These are phyloP conservation scores for Paspalum vaginatum DNA, from an alignment of 176 grass and related monocot species.

Conservation along the genomic window DNA sequence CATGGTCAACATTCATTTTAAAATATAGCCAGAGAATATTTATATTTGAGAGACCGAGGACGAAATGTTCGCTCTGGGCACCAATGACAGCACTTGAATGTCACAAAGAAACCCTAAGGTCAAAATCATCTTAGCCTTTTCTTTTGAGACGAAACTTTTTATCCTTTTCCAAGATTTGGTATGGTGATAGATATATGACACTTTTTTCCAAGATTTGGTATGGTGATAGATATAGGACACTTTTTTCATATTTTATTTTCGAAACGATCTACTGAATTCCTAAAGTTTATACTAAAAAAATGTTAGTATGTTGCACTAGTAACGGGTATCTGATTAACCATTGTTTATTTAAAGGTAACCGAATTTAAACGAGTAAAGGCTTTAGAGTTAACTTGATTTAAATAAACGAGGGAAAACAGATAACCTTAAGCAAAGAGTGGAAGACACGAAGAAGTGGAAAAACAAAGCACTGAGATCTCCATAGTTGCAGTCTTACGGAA, in stretches of 20 bases:
- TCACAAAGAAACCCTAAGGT: not conserved
- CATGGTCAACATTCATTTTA: not conserved
- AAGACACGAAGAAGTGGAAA: not conserved
- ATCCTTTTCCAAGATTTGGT: not conserved
- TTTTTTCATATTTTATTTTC: not conserved
- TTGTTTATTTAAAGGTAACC: not conserved
- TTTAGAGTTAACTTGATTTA: not conserved
- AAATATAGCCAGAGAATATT: not conserved
- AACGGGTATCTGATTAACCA: not conserved
- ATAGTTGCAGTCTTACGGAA: not conserved
- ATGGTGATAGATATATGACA: not conserved
- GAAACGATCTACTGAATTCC: not conserved
- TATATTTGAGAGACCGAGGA: not conserved
- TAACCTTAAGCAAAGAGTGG: not conserved
- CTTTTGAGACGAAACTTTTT: not conserved
- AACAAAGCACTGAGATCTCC: not conserved
- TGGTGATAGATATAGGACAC: not conserved
- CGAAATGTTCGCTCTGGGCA: not conserved
- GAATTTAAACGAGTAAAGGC: not conserved
- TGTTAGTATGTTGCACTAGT: not conserved
- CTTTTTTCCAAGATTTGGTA: not conserved
- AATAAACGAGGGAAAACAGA: not conserved
- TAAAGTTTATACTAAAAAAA: not conserved
- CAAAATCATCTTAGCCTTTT: not conserved
- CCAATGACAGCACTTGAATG: not conserved